These are phyloP conservation scores for Heritiera fomes DNA, from an alignment of 345 rosid species.

Conservation along the genomic window DNA sequence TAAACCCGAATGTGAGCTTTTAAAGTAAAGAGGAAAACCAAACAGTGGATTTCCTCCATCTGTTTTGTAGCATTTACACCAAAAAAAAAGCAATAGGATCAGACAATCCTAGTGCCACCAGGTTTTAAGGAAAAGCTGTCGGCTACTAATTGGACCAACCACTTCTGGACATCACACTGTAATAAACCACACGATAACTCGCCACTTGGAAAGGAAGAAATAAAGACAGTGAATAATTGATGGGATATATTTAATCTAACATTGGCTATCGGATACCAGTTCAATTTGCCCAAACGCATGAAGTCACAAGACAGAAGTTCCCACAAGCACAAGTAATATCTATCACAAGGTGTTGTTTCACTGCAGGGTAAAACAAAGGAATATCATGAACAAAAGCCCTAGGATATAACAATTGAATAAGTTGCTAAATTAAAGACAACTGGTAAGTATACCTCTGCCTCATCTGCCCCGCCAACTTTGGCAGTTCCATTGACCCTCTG, in stretches of 20 bases:
- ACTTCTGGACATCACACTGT: not conserved
- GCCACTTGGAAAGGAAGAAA: not conserved
- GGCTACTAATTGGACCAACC: not conserved
- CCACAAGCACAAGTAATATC: not conserved
- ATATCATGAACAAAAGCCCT: not conserved
- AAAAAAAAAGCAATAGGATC: not conserved
- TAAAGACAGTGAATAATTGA: not conserved
- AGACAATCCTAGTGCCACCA: not conserved
- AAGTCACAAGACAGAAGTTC: not conserved
- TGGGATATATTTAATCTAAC: not conserved
- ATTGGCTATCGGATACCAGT: not conserved
- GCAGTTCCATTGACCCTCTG: conserved; percentile 31
- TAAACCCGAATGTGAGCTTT: not conserved
- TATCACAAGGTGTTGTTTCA: not conserved
- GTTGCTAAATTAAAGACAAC: not conserved
- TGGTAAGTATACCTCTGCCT: conserved; percentile 27
- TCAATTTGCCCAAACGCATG: not conserved
- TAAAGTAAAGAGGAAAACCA: not conserved
- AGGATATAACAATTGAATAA: not conserved
- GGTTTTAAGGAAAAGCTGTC: not conserved
- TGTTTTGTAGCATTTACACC: not conserved
- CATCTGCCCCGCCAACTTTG: conserved; percentile 29
- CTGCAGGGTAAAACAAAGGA: not conserved
- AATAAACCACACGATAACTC: not conserved
- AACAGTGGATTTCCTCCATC: not conserved